phyloP scores from a whole-genome alignment of 2,329 filamentous ascomycete genomes.

The Colletotrichum camelliae region DNA sequence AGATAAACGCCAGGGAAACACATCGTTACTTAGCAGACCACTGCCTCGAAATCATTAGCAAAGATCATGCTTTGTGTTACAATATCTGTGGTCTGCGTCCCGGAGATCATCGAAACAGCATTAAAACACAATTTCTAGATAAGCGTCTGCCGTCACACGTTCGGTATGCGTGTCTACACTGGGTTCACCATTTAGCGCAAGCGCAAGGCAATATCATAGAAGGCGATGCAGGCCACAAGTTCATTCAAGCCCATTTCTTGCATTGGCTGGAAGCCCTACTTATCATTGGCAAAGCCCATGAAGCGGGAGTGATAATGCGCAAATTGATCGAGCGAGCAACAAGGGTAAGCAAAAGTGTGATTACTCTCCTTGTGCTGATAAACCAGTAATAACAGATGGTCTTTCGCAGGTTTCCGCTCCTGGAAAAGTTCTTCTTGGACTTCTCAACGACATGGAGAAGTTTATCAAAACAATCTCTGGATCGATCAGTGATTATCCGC shows the following conservation, averaged over 20 bases:
- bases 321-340: no score
- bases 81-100: neutral
- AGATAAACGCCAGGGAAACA: neutral
- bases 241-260: neutral
- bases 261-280: neutral
- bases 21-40: neutral
- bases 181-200: neutral
- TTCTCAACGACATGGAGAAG: neutral
- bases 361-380: no score
- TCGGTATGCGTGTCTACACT: neutral
- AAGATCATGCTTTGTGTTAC: neutral
- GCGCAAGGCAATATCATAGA: neutral
- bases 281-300: neutral
- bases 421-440: neutral
- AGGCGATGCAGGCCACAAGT: neutral
- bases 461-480: neutral
- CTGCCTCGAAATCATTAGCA: neutral
- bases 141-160: neutral
- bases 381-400: no score
- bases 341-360: no score
- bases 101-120: neutral
- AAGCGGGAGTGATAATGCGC: neutral
- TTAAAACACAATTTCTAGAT: neutral
- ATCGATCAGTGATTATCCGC: neutral
- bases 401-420: no score